These are phyloP conservation scores for Mycena haematopus DNA, from an alignment of 768 basidiomycete species.

Conservation along the genomic window DNA sequence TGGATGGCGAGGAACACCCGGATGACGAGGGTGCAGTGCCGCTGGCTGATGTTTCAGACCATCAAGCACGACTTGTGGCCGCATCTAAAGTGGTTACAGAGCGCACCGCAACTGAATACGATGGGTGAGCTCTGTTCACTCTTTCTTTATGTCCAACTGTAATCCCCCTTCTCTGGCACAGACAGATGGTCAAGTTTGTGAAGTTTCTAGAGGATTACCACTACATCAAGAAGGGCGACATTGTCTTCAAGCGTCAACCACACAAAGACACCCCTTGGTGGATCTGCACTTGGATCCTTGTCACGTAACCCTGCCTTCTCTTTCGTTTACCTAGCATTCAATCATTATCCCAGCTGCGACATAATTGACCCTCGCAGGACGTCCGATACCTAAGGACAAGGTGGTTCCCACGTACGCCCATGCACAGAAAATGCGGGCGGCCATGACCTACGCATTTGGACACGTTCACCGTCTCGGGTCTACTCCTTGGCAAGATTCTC, in stretches of 20 bases:
- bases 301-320: too few relatives aligned
- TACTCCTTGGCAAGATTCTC: slow-evolving; percentile 20
- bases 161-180: background rate
- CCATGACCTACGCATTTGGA: too few relatives aligned
- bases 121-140: background rate
- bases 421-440: slow-evolving; percentile 44
- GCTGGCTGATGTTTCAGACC: background rate
- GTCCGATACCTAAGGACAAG: background rate
- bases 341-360: slow-evolving; percentile 33
- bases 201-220: slow-evolving; percentile 24
- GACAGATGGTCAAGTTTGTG: slow-evolving; percentile 31
- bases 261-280: slow-evolving; percentile 27
- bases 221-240: slow-evolving; percentile 20
- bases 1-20: too few relatives aligned
- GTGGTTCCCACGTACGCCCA: slow-evolving; percentile 32
- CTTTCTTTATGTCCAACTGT: background rate
- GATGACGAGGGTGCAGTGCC: background rate
- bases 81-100: slow-evolving; percentile 4
- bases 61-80: background rate
- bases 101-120: slow-evolving; percentile 1
- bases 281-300: slow-evolving; percentile 24
- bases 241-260: slow-evolving; percentile 30
- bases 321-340: background rate
- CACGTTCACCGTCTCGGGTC: slow-evolving; percentile 24
- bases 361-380: slow-evolving; percentile 33